Percentiles rank a stretch among this genome's conserved stretches.
Conservation (phyloP, 163 green algal species). For the Prototheca cutis region DNA sequence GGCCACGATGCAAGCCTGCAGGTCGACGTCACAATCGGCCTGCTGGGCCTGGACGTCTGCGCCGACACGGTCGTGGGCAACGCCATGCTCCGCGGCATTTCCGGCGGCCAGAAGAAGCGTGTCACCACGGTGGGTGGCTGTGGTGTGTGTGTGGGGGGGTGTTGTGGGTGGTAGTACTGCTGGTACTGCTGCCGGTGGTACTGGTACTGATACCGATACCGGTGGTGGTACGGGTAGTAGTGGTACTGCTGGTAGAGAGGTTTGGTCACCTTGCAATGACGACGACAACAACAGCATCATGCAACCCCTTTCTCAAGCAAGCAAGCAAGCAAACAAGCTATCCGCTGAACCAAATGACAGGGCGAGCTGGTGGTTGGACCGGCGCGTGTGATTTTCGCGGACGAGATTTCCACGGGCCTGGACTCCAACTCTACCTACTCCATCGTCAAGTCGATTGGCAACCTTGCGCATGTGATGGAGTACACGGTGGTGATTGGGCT, state of each 20-base stretch:
- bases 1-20: conserved; percentile 10
- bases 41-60: conserved; percentile 55
- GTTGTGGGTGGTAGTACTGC: neutral
- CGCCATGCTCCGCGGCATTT: conserved; percentile 53
- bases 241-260: no score
- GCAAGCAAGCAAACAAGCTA: no score
- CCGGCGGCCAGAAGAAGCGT: conserved; percentile 62
- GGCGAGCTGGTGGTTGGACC: conserved; percentile 32
- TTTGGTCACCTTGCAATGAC: no score
- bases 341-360: no score
- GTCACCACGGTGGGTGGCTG: conserved; percentile 36
- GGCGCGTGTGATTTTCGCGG: conserved; percentile 24
- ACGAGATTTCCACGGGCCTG: conserved; percentile 36
- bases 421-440: conserved; percentile 42
- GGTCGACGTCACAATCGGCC: conserved; percentile 24
- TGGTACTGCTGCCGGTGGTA: no score
- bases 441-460: conserved; percentile 10
- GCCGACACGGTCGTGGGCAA: conserved; percentile 48
- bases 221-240: no score
- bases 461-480: conserved; percentile 7
- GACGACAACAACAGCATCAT: no score
- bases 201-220: no score
- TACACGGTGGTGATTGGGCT: conserved; percentile 32
- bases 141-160: conserved; percentile 24
- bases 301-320: no score